Percentiles rank a stretch among this genome's conserved stretches.
Evolutionary conservation across 179 eudicot species (phyloP).

Genomic region (Pouteria campechiana): DNA sequence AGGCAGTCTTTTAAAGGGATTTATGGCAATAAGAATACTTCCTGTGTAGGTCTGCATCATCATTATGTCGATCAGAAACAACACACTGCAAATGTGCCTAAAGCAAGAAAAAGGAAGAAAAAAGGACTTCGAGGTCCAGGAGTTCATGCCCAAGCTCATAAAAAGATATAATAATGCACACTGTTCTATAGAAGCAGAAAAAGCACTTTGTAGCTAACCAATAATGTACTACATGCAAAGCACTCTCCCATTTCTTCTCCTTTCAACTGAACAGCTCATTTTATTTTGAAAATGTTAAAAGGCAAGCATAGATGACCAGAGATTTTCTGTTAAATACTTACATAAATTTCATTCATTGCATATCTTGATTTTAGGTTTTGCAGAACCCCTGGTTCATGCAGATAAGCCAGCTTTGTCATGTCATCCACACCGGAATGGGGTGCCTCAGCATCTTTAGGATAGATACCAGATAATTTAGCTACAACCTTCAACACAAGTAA

Average conservation of each 20-base stretch:
- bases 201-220: slow-evolving; percentile 1
- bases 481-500: slow-evolving; percentile 39
- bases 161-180: neutral
- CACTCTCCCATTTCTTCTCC: too few species aligned
- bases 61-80: too few species aligned
- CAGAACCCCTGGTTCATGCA: slow-evolving; percentile 94
- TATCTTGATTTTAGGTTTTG: slow-evolving; percentile 68
- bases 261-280: too few species aligned
- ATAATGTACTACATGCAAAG: neutral
- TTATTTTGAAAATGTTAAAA: neutral
- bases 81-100: neutral
- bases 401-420: slow-evolving; percentile 90
- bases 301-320: neutral
- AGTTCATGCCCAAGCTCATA: neutral
- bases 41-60: slow-evolving; percentile 98
- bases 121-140: neutral
- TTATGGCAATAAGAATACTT: slow-evolving; percentile 82
- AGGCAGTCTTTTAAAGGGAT: slow-evolving; percentile 77
- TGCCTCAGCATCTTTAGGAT: slow-evolving; percentile 79
- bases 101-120: neutral
- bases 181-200: slow-evolving; percentile 1
- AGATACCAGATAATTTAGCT: slow-evolving; percentile 30
- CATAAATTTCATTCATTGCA: slow-evolving; percentile 83
- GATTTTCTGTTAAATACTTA: slow-evolving; percentile 18
- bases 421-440: slow-evolving; percentile 81